Percentiles rank a stretch among this genome's conserved stretches.
Evolutionary conservation across 1,139 yeast species (phyloP).

Genomic region (Hemisphaericaspora xylanilytica): DNA sequence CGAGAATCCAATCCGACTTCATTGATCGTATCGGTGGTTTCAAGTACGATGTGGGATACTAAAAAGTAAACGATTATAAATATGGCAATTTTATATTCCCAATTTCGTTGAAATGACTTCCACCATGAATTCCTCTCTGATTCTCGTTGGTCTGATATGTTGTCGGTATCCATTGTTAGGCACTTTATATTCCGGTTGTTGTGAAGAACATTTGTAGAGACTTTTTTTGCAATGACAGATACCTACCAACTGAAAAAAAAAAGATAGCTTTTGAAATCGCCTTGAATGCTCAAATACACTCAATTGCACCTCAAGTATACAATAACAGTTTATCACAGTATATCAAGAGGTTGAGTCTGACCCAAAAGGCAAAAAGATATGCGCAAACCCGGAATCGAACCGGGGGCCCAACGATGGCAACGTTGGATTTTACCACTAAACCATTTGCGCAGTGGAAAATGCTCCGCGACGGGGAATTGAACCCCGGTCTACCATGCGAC

Average conservation of each 20-base stretch:
- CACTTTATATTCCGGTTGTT: neutral
- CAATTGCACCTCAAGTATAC: no score
- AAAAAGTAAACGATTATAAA: slow-evolving; percentile 24
- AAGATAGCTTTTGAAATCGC: no score
- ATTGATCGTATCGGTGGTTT: slow-evolving; percentile 13
- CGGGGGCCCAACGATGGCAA: slow-evolving; percentile 21
- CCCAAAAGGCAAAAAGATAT: no score
- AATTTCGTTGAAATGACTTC: slow-evolving; percentile 15
- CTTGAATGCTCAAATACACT: no score
- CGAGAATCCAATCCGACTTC: slow-evolving; percentile 16
- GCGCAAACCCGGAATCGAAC: slow-evolving; percentile 22
- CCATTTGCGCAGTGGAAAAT: slow-evolving; percentile 14
- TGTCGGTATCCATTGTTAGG: neutral
- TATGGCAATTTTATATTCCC: slow-evolving; percentile 27
- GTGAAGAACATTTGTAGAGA: no score
- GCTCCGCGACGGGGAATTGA: slow-evolving; percentile 69
- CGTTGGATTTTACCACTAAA: slow-evolving; percentile 20
- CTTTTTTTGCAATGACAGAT: neutral
- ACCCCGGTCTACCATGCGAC: slow-evolving; percentile 52
- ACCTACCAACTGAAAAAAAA: no score
- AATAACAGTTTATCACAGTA: no score
- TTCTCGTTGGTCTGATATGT: neutral
- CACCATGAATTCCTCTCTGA: neutral
- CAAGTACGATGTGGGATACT: slow-evolving; percentile 16
- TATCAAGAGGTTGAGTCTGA: no score